Conservation (phyloP, 345 rosid species). For the Reutealis trisperma region DNA sequence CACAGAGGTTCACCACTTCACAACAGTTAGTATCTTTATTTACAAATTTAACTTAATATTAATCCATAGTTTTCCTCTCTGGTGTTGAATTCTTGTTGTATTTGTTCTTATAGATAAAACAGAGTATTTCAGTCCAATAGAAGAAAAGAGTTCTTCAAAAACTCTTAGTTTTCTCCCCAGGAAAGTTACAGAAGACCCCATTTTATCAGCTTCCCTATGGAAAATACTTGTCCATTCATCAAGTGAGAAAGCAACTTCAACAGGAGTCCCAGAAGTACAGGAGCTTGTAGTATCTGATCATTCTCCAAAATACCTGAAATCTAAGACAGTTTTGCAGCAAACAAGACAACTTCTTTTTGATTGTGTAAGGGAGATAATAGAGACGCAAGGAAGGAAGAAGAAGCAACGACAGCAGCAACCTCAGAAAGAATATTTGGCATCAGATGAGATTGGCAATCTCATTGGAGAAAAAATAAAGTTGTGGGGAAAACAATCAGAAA, state of each 20-base stretch:
- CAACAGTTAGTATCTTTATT: slow-evolving; percentile 15
- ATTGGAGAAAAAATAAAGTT: slow-evolving; percentile 30
- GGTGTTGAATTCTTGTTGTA: not conserved
- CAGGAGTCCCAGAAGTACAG: slow-evolving; percentile 18
- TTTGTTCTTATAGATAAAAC: slow-evolving; percentile 6
- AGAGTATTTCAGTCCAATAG: not conserved
- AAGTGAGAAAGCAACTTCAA: slow-evolving; percentile 17
- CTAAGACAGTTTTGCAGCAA: slow-evolving; percentile 41
- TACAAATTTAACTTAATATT: not conserved
- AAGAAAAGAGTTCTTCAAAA: slow-evolving; percentile 23
- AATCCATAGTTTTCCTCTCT: not conserved
- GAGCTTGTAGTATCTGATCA: slow-evolving; percentile 23
- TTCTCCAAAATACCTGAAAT: slow-evolving; percentile 18
- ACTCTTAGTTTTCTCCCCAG: slow-evolving; percentile 11
- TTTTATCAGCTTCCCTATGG: slow-evolving; percentile 43
- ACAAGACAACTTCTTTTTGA: slow-evolving; percentile 52
- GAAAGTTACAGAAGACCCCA: slow-evolving; percentile 35
- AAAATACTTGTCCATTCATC: slow-evolving; percentile 28
- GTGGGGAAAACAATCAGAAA: slow-evolving; percentile 33
- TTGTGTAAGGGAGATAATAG: slow-evolving; percentile 45
- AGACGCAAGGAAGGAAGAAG: slow-evolving; percentile 27
- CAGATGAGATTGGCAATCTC: slow-evolving; percentile 37
- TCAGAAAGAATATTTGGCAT: slow-evolving; percentile 11
- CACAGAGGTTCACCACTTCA: slow-evolving; percentile 17
- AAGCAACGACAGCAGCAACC: slow-evolving; percentile 14